Evolutionary conservation across 345 rosid species (phyloP), one percentile per base, ranked within the genome.

Genomic region (Eucalyptus tenuipes): DNA sequence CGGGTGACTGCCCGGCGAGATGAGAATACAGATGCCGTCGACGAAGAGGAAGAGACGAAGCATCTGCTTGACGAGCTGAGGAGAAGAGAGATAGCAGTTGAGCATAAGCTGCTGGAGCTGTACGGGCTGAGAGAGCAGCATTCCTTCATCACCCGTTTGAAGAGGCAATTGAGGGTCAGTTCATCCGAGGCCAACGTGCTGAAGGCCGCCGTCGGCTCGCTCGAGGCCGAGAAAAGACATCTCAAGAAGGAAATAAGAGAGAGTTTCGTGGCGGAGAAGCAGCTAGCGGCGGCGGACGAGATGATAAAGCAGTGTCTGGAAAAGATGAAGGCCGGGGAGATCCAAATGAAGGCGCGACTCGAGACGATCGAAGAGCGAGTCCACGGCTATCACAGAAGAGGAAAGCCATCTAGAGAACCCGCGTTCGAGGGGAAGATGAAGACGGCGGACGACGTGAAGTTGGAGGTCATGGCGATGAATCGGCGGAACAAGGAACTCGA

Each of bases 401-500:
- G 42, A 14, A 55, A 49, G 40, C 31, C 49, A 44, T 45, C 55
- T 27, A 85, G 29, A 7, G 89, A 88, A 42, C 61, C 47, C 2
- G 45, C 25, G n/a, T 27, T 87, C 85, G 88, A 88, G 49, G 87
- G 90, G 87, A 92, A 87, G 88, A 85, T 88, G 61, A 75, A 88
- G 81, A 88, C 68, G 44, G 11, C 71, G 24, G 50, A 86, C 66
- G 87, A 48, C 29, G 42, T 75, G 61, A 89, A 89, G 86, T 31
- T 92, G 33, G 89, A 90, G 71, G 86, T 47, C 48, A 10, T 87
- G 53, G 85, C 66, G 90, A 71, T 90, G 90, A 90, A 57, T 31
- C 88, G 92, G 89, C 66, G 49, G 86, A 94, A 91, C 88, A 90
- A 86, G 88, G 92, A 92, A 68, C 91, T 94, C 52, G 90, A 92